Percentiles rank a stretch among this genome's conserved stretches.
phyloP scores from a whole-genome alignment of 177 flowering plant genomes.

The Vitis hybrid region DNA sequence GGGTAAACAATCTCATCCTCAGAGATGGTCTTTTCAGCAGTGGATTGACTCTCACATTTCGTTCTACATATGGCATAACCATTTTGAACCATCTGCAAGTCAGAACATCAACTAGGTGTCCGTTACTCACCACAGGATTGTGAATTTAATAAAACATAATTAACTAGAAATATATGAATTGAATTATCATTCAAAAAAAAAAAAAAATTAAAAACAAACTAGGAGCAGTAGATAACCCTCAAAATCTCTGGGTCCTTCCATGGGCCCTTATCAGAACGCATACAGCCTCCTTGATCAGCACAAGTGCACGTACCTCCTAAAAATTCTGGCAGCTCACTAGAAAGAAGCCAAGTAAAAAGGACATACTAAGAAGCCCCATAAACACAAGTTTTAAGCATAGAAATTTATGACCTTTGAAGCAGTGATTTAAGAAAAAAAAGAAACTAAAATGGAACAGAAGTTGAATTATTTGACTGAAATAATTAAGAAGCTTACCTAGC shows the following conservation, averaged over 20 bases:
- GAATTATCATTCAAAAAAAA: not conserved
- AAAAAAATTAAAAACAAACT: not conserved
- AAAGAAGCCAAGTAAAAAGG: conserved; percentile 9
- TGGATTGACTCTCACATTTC: conserved; percentile 16
- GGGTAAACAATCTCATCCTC: conserved; percentile 42
- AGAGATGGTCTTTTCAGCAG: conserved; percentile 56
- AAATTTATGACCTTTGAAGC: not conserved
- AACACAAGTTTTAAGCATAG: not conserved
- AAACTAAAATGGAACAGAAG: not conserved
- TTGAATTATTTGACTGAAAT: not conserved
- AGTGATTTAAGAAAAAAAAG: not conserved
- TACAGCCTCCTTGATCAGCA: conserved; percentile 54
- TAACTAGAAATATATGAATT: not conserved
- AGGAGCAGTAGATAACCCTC: conserved; percentile 25
- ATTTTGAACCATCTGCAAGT: conserved; percentile 62
- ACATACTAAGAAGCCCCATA: not conserved
- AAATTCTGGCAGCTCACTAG: conserved; percentile 56
- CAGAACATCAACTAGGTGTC: conserved; percentile 8
- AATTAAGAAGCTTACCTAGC: conserved; percentile 26
- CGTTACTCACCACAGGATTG: not conserved
- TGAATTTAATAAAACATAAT: not conserved
- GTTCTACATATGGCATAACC: conserved; percentile 66
- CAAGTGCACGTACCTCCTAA: conserved; percentile 57
- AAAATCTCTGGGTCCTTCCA: conserved; percentile 49
- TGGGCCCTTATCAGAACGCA: conserved; percentile 60